Conservation (phyloP, 1,284 basidiomycete species). For the Pseudozyma thailandica region DNA sequence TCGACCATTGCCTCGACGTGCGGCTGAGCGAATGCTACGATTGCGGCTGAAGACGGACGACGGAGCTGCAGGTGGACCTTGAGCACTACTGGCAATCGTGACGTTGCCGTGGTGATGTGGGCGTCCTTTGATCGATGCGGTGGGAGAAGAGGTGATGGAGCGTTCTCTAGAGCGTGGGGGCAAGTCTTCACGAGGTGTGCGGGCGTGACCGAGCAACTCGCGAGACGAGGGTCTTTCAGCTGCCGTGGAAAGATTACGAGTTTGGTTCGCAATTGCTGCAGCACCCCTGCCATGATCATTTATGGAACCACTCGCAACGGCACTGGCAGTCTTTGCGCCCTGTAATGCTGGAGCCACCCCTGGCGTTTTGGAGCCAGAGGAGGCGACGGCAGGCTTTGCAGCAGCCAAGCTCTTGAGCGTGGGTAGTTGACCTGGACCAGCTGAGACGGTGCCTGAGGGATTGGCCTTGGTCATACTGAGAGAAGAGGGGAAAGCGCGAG, state of each 20-base stretch:
- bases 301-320: conserved; percentile 41
- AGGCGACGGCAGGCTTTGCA: conserved; percentile 5
- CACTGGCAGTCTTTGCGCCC: conserved; percentile 29
- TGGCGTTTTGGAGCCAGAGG: conserved; percentile 31
- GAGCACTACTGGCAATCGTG: conserved; percentile 6
- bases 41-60: conserved; percentile 49
- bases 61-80: conserved; percentile 42
- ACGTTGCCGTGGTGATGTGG: conserved; percentile 11
- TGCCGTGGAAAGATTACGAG: conserved; percentile 13
- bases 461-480: conserved; percentile 52
- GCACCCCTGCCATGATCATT: conserved; percentile 57
- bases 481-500: conserved; percentile 40
- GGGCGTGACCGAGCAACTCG: conserved; percentile 40
- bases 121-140: conserved; percentile 33
- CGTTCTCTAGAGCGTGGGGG: conserved; percentile 8
- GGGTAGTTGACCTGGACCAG: conserved; percentile 37
- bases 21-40: conserved; percentile 27
- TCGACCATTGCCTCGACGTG: conserved; percentile 18
- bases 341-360: conserved; percentile 8
- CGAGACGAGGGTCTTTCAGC: conserved; percentile 38
- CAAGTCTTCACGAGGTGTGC: conserved; percentile 4
- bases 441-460: conserved; percentile 14
- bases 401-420: conserved; percentile 32
- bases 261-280: conserved; percentile 8
- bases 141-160: conserved; percentile 31